Base-by-base conservation (phyloP, 495 filamentous ascomycete species). In the Oleoguttula mirabilis region DNA sequence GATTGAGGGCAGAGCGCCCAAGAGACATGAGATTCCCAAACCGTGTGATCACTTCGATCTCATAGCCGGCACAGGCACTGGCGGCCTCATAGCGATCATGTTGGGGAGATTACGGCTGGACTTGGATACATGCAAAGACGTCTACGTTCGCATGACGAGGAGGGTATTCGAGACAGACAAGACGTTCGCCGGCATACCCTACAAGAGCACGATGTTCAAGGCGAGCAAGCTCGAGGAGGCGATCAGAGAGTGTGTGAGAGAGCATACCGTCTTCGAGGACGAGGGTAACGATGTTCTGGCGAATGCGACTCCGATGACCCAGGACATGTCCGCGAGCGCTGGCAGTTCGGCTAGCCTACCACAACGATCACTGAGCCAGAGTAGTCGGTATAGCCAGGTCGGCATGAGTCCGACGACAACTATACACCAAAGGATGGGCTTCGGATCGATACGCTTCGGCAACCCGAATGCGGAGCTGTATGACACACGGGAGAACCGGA, bases 31-130 rank as follows among this genome's bases (percentile, higher is more conserved):
- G 53, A 88, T 96, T 17, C 90, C 92, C 20, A 94, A 94, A 54
- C 90, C 90, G 47, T 94, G 86, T 76, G 92, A 98, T 48, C 84
- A 96, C 60, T 98, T 98, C 65, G 90, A 98, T 63, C 69, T 98
- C 41, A 98, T 98, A 48, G 79, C 78, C 43, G 90, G 90, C 24
- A 94, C 86, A 30, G 88, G 88, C 40, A 98, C 90, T 1, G 90
- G 90, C 51, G 90, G 90, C 2, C 65, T 98, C 41, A 94, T 98
- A 48, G 92, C 90, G 15, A 72, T 98, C 48, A 96, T 98, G 92
- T 71, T 98, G 17, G 90, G 90, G 8, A 75, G 90, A 30, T 65
- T 98, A 53, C 80, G 90, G 33, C 72, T 98, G 52, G 87, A 96
- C 54, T 64, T 96, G 21, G 88, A 95, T 58, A 90, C 85, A 1